These are phyloP conservation scores for Lipomyces mesembrius DNA, from an alignment of 805 yeast genomes.

Conservation along the genomic window DNA sequence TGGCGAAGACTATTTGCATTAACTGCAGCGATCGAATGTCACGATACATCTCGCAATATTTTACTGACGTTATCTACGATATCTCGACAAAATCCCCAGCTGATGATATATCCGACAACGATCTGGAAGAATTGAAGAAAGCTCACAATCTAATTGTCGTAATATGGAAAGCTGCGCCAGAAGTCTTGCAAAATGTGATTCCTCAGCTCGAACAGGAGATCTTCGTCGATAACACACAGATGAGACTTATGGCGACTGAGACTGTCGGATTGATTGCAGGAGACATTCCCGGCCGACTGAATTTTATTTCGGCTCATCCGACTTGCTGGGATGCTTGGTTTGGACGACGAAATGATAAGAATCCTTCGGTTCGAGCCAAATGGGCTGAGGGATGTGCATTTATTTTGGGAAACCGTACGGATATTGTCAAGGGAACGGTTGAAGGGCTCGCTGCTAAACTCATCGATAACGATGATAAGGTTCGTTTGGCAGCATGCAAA, in stretches of 20 bases:
- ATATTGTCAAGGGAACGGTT: constrained; percentile 54
- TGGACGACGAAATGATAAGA: constrained; percentile 71
- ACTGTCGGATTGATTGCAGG: constrained; percentile 71
- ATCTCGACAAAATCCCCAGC: constrained; percentile 41
- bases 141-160: constrained; percentile 67
- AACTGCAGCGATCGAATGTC: constrained; percentile 74
- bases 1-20: constrained; percentile 70
- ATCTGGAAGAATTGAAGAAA: constrained; percentile 56
- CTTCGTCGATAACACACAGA: constrained; percentile 62
- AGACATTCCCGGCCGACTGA: constrained; percentile 54
- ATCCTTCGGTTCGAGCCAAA: constrained; percentile 62
- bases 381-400: constrained; percentile 69
- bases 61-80: constrained; percentile 70
- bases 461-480: constrained; percentile 74
- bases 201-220: constrained; percentile 82
- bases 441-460: constrained; percentile 67
- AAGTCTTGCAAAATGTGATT: constrained; percentile 69
- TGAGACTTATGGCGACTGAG: constrained; percentile 70
- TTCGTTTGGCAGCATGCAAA: constrained; percentile 64
- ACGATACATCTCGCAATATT: constrained; percentile 74
- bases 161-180: constrained; percentile 81
- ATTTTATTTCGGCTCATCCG: constrained; percentile 55
- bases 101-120: constrained; percentile 41
- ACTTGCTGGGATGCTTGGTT: constrained; percentile 74
- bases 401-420: constrained; percentile 54